Evolutionary conservation across 352 stramenopile species (phyloP), one percentile per base, ranked within the genome.

Genomic region (Stramenopiles sp.): DNA sequence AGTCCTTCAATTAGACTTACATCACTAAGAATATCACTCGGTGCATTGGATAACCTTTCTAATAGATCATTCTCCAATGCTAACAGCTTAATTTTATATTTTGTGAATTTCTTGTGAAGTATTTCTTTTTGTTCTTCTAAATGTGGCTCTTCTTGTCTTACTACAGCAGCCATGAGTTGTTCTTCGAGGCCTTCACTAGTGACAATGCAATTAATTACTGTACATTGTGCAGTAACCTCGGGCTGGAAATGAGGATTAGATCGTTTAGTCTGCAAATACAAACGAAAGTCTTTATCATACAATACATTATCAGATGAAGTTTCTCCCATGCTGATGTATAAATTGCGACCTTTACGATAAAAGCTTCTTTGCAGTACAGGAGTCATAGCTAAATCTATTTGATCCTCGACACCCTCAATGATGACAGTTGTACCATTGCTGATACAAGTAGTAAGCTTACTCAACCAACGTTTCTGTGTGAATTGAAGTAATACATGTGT

Each of bases 131-230:
- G 69, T 7, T 71, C 66, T 49, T 93, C 75, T 6, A 92, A 64
- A 47, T 92, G 75, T 0, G 67, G 67, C 36, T 84, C 61, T 49
- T 93, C 78, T 29, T 84, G 70, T 34, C 84, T 78, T 38, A 92
- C 78, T 7, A 89, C 74, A 47, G 86, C 87, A 17, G 83, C 76
- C 7, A 93, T 49, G 15, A 93, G 54, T 45, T 93, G 78, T 44
- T 93, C 78, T 52, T 93, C 73, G 0, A 93, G 48, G 7, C 78
- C 78, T 34, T 62, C 76, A 50, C 92, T 77, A 0, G 77, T 92
- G 8, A 76, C 78, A 50, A 92, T 91, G 42, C 91, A 93, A 56
- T 93, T 93, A 50, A 93, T 90, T n/a, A 93, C 46, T 20, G 78
- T 92, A 23, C 58, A 66, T 48, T 91, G 76, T 2, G 78, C 77